phyloP scores from a whole-genome alignment of 352 stramenopile species.

The Phytophthora tubulina region DNA sequence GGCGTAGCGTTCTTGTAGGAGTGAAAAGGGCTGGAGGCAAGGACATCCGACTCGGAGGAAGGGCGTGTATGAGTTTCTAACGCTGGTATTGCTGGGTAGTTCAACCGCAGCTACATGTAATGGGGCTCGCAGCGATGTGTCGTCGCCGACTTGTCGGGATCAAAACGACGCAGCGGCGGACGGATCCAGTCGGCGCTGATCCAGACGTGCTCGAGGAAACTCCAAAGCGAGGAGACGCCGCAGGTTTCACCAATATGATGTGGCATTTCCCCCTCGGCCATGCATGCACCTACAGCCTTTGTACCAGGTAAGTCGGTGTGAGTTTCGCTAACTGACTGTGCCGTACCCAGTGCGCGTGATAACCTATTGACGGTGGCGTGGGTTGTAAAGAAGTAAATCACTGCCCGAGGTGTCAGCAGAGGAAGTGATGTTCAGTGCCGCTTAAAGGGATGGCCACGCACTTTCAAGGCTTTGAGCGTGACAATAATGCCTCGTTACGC shows the following conservation, averaged over 20 bases:
- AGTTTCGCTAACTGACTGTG: too few relatives aligned
- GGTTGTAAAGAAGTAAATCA: too few relatives aligned
- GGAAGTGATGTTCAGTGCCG: too few relatives aligned
- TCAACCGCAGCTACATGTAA: conserved; percentile 8
- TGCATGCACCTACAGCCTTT: neutral
- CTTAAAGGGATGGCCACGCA: too few relatives aligned
- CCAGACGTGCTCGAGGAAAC: neutral
- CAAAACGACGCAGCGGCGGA: neutral
- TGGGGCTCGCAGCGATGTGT: neutral
- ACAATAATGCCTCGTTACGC: too few relatives aligned
- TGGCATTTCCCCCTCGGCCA: conserved; percentile 10
- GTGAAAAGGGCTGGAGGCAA: neutral
- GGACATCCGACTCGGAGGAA: conserved; percentile 16
- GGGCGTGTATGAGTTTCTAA: conserved; percentile 15
- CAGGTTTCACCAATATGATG: conserved; percentile 22
- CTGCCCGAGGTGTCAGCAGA: too few relatives aligned
- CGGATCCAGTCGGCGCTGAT: too few relatives aligned
- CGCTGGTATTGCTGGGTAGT: neutral
- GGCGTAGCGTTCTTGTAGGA: too few relatives aligned
- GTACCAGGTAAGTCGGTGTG: too few relatives aligned
- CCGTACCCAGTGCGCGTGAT: too few relatives aligned
- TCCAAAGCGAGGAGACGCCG: conserved; percentile 12
- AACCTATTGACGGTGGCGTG: too few relatives aligned
- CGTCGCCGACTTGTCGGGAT: neutral
- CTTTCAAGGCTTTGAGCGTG: too few relatives aligned